Base-by-base conservation (phyloP, 1,284 basidiomycete species). In the Naganishia cerealis region DNA sequence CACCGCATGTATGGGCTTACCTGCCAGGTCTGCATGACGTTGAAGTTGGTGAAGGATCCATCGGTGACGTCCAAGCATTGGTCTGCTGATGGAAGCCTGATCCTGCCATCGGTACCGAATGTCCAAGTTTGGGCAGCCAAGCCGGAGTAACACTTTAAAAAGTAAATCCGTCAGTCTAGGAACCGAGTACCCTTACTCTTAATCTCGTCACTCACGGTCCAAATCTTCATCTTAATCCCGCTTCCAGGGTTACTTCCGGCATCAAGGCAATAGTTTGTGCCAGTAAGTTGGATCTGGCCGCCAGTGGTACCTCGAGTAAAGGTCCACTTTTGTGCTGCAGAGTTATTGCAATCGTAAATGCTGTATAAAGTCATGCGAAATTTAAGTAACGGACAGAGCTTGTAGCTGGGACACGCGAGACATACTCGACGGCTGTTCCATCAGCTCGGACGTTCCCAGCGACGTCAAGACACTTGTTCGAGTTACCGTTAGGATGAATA, bases 211-310 rank as follows among this genome's bases (percentile, higher is more conserved):
- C 65, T 63, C n/a, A 67, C 68, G 43, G 68, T 68, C 72, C 73
- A 75, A 63, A 79, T 70, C 68, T 75, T 76, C 65, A 75, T 67
- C 56, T 67, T 57, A 43, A 67, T 68, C 6, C 70, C 65, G 42
- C 54, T 68, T 10, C 65, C 53, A 26, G 65, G 65, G 54, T 54
- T 58, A 21, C 38, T 40, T 52, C 65, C 65, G 13, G 75, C 73
- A 65, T 76, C 76, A 29, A 76, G 70, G 67, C 76, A 78, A 62
- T 67, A 75, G 71, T 76, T 72, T 36, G 71, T 73, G 24, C 72
- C 72, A 1, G 73, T 72, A 26, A 68, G 46, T 39, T 56, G 10
- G 26, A 76, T 70, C 58, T 70, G 63, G 48, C 75, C 70, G 18
- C 66, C 36, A 43, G 72, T 72, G 9, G 65, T 66, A 12, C 73